Conservation (phyloP, 345 rosid genomes). For the Lepidium africanum region DNA sequence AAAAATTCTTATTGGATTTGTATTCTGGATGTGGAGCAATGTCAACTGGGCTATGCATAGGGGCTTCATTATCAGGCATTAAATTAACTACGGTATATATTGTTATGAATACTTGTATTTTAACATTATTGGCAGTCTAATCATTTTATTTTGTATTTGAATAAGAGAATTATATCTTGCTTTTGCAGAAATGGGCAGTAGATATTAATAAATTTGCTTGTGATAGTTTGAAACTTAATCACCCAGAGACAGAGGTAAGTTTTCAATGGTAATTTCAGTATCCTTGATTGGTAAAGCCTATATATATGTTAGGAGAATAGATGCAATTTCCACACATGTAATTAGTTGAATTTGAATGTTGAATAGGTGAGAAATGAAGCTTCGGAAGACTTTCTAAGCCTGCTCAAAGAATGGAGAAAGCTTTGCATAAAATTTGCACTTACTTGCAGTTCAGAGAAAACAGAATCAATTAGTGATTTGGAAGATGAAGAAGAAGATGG, state of each 20-base stretch:
- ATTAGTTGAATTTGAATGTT: neutral
- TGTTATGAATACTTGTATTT: neutral
- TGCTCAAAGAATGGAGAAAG: constrained; percentile 23
- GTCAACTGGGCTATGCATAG: constrained; percentile 45
- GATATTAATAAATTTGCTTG: constrained; percentile 34
- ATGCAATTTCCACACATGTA: neutral
- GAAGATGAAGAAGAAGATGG: neutral
- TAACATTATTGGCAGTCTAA: neutral
- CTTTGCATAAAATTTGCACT: constrained; percentile 18
- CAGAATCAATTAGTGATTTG: constrained; percentile 5
- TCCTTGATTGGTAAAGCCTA: no score
- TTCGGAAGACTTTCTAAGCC: constrained; percentile 17
- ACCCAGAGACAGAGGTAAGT: constrained; percentile 37
- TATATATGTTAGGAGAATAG: neutral
- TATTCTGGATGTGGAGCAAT: constrained; percentile 44
- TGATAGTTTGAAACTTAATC: constrained; percentile 31
- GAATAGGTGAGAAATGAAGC: constrained; percentile 28
- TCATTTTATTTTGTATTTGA: neutral
- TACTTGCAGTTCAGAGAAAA: neutral
- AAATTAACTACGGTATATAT: constrained; percentile 28
- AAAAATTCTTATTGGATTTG: constrained; percentile 30
- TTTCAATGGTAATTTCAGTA: neutral
- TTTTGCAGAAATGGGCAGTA: constrained; percentile 38
- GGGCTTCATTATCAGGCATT: constrained; percentile 32
- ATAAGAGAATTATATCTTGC: neutral